These are phyloP conservation scores for Pseudogymnoascus sp. DNA, from an alignment of 2,329 filamentous ascomycete genomes.

Conservation along the genomic window DNA sequence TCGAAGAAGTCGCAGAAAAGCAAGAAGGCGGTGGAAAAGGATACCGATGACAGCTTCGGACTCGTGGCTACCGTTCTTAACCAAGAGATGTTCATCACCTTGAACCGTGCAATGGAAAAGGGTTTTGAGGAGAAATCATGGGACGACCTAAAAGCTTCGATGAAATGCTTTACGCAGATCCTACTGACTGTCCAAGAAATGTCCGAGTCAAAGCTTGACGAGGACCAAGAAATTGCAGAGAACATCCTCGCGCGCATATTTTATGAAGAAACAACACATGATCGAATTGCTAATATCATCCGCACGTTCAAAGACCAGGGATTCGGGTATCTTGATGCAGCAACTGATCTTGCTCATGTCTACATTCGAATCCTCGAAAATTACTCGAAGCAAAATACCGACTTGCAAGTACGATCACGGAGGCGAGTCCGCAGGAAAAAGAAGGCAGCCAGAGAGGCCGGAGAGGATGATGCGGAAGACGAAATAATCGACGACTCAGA, in stretches of 20 bases:
- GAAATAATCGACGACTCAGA: constrained; percentile 58
- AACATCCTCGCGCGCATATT: constrained; percentile 97
- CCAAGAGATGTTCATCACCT: constrained; percentile 86
- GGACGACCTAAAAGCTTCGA: constrained; percentile 77
- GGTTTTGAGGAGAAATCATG: constrained; percentile 78
- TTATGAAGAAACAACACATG: constrained; percentile 92
- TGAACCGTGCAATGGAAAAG: constrained; percentile 76
- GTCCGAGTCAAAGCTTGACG: constrained; percentile 72
- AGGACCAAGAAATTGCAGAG: constrained; percentile 96
- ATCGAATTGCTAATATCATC: constrained; percentile 72
- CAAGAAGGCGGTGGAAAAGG: constrained; percentile 35
- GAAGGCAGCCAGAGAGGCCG: constrained; percentile 47
- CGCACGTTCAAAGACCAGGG: constrained; percentile 88
- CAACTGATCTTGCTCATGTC: constrained; percentile 83
- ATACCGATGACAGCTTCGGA: constrained; percentile 68
- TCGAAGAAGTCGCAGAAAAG: constrained; percentile 49
- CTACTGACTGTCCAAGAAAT: constrained; percentile 89
- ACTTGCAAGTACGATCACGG: constrained; percentile 85
- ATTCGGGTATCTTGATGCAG: constrained; percentile 86
- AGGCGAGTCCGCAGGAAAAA: constrained; percentile 67
- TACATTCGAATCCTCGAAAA: constrained; percentile 86
- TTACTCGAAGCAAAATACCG: constrained; percentile 90
- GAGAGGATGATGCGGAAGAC: constrained; percentile 38
- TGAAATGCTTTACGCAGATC: constrained; percentile 94
- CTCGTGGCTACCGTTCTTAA: constrained; percentile 84